Base-by-base conservation (phyloP, 2,329 filamentous ascomycete genomes). In the Penicillium decumbens region DNA sequence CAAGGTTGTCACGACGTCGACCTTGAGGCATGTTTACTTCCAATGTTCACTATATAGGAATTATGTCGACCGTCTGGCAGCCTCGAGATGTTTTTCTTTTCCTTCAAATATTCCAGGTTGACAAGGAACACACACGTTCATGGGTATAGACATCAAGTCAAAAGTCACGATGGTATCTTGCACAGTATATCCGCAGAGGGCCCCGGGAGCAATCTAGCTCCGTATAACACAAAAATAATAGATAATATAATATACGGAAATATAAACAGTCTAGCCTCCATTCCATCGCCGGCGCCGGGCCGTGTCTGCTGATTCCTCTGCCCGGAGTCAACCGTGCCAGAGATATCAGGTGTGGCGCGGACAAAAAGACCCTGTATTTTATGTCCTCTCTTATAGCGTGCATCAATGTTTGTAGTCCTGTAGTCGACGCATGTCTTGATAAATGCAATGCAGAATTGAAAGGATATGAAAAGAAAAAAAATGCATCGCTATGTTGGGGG, bases 101-200 rank as follows among this genome's bases (percentile, higher is more conserved):
- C 15, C 15, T 18, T 23, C 20, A 23, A 23, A 23, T 23, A 23
- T 23, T 23, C 20, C 20, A 23, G 20, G 20, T 23, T 23, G 20
- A 4, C 20, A 23, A 23, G 4, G 38, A 40, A 40, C 12, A 25
- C 24, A 40, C 12, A 25, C 24, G 3, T 27, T n/a, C 9, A 25
- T n/a, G 23, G 3, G 5, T 40, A 40, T 40, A 9, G 27, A 9
- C 38, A 3, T 39, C 5, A 28, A 39, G 40, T 40, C 24, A 40
- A 45, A 18, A 28, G 5, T 47, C 24, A 37, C n/a, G 13, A 47
- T 47, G 41, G 47, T 47, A 53, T 53, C 40, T 53, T 41, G 33
- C 12, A 41, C 35, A 41, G 13, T 38, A 53, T 51, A 15, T 51
- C 42, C 43, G 47, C n/a, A 27, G 18, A n/a, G 15, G 15, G 1